Conservation (phyloP, 2,329 filamentous ascomycete species). For the Fusarium annulatum region DNA sequence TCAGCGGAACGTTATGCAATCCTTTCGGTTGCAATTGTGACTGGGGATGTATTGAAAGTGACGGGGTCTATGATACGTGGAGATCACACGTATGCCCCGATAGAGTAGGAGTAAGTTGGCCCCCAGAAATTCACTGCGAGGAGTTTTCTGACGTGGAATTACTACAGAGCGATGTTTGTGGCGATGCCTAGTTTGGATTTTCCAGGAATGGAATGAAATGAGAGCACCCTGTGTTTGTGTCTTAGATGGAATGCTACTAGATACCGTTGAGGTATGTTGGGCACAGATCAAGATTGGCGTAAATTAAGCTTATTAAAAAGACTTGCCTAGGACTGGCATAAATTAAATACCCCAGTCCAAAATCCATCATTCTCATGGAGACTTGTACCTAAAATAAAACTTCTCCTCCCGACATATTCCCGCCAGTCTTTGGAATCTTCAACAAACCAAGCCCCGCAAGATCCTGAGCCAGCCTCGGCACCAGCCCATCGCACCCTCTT, state of each 20-base stretch:
- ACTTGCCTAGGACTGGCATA: not conserved
- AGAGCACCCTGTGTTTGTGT: not conserved
- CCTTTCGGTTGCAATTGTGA: not conserved
- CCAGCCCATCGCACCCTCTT: not conserved
- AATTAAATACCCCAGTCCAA: not conserved
- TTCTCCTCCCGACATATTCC: not conserved
- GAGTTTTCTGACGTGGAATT: accelerated
- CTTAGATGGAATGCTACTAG: not conserved
- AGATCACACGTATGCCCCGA: not conserved
- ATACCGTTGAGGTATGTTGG: not conserved
- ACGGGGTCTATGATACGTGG: not conserved
- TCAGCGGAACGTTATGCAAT: not conserved
- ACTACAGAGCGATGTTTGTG: not conserved
- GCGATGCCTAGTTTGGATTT: accelerated
- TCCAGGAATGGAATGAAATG: accelerated
- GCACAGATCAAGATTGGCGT: not conserved
- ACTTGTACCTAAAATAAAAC: not conserved
- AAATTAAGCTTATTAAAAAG: not conserved
- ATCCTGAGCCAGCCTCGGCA: not conserved
- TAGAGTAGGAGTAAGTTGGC: not conserved
- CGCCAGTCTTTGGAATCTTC: not conserved
- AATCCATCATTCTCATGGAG: too few species aligned
- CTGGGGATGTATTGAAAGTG: conserved; percentile 3
- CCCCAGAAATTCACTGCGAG: accelerated
- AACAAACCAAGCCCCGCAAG: not conserved